Percentiles rank a stretch among this genome's conserved stretches.
Evolutionary conservation across 2,329 filamentous ascomycete genomes (phyloP).

Genomic region (Nannizziopsis barbatae): DNA sequence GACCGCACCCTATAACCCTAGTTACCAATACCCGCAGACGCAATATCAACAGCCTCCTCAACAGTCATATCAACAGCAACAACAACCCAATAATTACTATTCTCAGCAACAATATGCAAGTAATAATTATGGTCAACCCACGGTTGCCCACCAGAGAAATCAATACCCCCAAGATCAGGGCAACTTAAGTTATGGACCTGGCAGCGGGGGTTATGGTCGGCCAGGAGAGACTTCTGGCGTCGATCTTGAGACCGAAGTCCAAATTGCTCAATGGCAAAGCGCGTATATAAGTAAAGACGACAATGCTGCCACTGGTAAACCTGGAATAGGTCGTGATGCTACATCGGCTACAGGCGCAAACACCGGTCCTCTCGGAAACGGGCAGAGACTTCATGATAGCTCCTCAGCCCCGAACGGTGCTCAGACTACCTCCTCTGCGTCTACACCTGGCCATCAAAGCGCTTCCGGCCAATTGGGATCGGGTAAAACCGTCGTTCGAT

Average conservation of each 20-base stretch:
- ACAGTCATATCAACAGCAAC: slow-evolving; percentile 14
- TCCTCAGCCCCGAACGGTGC: slow-evolving; percentile 23
- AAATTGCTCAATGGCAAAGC: slow-evolving; percentile 91
- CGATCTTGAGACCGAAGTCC: slow-evolving; percentile 75
- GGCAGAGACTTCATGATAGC: slow-evolving; percentile 22
- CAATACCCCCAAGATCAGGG: slow-evolving; percentile 53
- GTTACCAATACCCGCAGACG: slow-evolving; percentile 33
- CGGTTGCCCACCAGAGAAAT: slow-evolving; percentile 59
- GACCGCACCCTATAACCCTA: slow-evolving; percentile 35
- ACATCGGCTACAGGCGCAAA: slow-evolving; percentile 36
- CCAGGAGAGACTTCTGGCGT: slow-evolving; percentile 32
- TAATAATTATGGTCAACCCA: slow-evolving; percentile 38
- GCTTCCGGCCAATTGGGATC: slow-evolving; percentile 39
- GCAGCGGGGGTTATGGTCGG: slow-evolving; percentile 35
- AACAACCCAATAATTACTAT: slow-evolving; percentile 6
- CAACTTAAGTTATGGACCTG: slow-evolving; percentile 25
- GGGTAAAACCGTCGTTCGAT: slow-evolving; percentile 76
- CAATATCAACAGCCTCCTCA: slow-evolving; percentile 21
- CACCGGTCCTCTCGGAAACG: slow-evolving; percentile 33
- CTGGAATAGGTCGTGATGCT: slow-evolving; percentile 32
- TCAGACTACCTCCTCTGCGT: slow-evolving; percentile 32
- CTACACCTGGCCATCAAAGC: slow-evolving; percentile 35
- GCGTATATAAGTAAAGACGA: slow-evolving; percentile 61
- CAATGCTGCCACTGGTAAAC: slow-evolving; percentile 16
- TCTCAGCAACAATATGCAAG: slow-evolving; percentile 35